Percentiles rank a stretch among this genome's conserved stretches.
Conservation (phyloP, 192 early-diverging fungal genomes). For the Coemansia sp. region DNA sequence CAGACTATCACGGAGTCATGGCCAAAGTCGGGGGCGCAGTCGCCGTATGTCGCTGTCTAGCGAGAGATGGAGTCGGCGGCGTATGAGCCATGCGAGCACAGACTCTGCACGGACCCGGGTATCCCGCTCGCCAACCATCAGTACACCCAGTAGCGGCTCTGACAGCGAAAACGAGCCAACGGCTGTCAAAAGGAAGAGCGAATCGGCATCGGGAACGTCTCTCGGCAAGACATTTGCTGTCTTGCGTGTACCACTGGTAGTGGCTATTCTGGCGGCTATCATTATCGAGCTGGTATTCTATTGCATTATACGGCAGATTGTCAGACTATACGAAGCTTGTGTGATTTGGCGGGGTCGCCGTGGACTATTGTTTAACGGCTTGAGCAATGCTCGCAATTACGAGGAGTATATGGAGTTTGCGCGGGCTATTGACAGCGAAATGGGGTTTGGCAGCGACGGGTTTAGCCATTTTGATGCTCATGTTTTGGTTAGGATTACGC, state of each 20-base stretch:
- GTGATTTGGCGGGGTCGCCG: slow-evolving; percentile 22
- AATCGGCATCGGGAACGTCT: neutral
- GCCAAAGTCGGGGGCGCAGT: slow-evolving; percentile 11
- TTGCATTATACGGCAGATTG: slow-evolving; percentile 15
- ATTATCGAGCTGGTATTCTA: slow-evolving; percentile 14
- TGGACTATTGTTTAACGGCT: neutral
- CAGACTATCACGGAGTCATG: neutral
- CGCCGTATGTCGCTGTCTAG: slow-evolving; percentile 15
- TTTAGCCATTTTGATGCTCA: slow-evolving; percentile 16
- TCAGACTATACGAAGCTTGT: slow-evolving; percentile 15
- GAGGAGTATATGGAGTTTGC: slow-evolving; percentile 28
- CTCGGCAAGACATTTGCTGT: slow-evolving; percentile 10
- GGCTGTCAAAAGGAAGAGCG: neutral
- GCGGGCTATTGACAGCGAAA: slow-evolving; percentile 10
- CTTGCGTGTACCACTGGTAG: slow-evolving; percentile 16
- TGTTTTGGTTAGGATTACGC: slow-evolving; percentile 18
- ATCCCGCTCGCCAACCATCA: neutral
- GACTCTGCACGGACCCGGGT: neutral
- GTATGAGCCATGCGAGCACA: neutral
- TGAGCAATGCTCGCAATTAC: slow-evolving; percentile 14
- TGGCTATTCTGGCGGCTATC: slow-evolving; percentile 8
- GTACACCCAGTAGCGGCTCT: neutral
- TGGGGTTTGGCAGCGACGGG: neutral
- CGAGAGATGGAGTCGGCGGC: neutral
- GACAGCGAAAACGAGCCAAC: neutral